Evolutionary conservation across 2,329 filamentous ascomycete species (phyloP), one percentile per base, ranked within the genome.

Genomic region (Beauveria sp.): DNA sequence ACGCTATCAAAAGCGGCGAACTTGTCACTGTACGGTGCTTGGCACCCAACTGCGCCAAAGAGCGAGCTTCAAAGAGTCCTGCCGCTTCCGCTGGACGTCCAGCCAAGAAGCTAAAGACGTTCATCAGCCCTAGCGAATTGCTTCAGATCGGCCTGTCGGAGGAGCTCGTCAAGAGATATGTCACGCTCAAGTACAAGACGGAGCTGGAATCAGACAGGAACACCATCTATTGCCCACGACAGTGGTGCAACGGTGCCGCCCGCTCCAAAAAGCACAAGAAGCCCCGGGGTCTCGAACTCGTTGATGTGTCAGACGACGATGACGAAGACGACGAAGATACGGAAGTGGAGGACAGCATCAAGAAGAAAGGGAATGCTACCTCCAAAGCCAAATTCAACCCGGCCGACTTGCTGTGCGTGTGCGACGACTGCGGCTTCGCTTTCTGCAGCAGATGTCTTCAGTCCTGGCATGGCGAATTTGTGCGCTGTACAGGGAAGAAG

Each of bases 401-500:
- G 60, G 80, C 81, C 0, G 89, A 95, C 57, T 83, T 90, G 10
- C 79, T 98, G 1, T 83, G 87, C 31, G 87, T 98, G 51, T 99
- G 95, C 73, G 90, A 93, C 71, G 90, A 96, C 70, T 98, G 93
- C 75, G 80, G 81, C 12, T 91, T 95, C 68, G 93, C 95, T 14
- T 99, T 99, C 72, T 99, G 95, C 75, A 79, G 75, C 64, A 79
- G 83, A 55, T 88, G 85, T 66, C 73, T 69, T 24, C 83, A 89
- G 70, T 88, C 90, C n/a, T 99, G 95, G 95, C 95, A 99, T 71
- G 95, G 95, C 64, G 90, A 95, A 66, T 88, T 92, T 65, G 76
- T 79, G 49, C 81, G 83, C n/a, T 91, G 89, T 67, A 83, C 83
- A 65, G 86, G 87, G 60, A 86, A 84, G 62, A 83, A 86, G 59